Evolutionary conservation across 1,139 yeast genomes (phyloP).

Genomic region (Yamadazyma sp.): DNA sequence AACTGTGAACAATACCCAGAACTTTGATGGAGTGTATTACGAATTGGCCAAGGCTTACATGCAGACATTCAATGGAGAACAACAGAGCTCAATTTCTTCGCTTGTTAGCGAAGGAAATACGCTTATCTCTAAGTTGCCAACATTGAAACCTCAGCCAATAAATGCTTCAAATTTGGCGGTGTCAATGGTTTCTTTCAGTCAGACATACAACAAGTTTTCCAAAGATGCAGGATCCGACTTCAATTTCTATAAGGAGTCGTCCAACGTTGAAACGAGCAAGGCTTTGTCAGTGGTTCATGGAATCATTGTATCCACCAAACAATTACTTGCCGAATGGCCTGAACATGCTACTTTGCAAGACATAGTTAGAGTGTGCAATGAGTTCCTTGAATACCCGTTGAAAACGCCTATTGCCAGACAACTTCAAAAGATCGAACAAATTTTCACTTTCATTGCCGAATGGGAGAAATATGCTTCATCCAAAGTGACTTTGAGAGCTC

Average conservation of each 20-base stretch:
- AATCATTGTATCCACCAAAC: slow-evolving; percentile 46
- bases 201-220: slow-evolving; percentile 23
- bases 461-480: slow-evolving; percentile 94
- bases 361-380: slow-evolving; percentile 63
- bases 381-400: slow-evolving; percentile 62
- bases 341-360: slow-evolving; percentile 89
- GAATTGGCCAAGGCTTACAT: slow-evolving; percentile 31
- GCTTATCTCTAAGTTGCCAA: slow-evolving; percentile 26
- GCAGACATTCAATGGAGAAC: slow-evolving; percentile 23
- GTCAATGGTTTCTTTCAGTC: slow-evolving; percentile 39
- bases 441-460: slow-evolving; percentile 77
- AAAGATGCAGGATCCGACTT: slow-evolving; percentile 24
- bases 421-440: slow-evolving; percentile 82
- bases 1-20: slow-evolving; percentile 20
- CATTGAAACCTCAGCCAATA: slow-evolving; percentile 19
- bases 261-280: slow-evolving; percentile 57
- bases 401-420: slow-evolving; percentile 74
- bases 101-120: slow-evolving; percentile 46
- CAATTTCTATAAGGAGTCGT: slow-evolving; percentile 72
- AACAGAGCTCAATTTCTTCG: slow-evolving; percentile 17
- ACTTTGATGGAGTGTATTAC: slow-evolving; percentile 31
- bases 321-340: slow-evolving; percentile 78
- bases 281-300: slow-evolving; percentile 56
- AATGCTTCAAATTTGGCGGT: slow-evolving; percentile 42
- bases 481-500: slow-evolving; percentile 61